Percentiles rank a stretch among this genome's conserved stretches.
Evolutionary conservation across 139 green algal species (phyloP).

Genomic region (Spirogloea muscicola): DNA sequence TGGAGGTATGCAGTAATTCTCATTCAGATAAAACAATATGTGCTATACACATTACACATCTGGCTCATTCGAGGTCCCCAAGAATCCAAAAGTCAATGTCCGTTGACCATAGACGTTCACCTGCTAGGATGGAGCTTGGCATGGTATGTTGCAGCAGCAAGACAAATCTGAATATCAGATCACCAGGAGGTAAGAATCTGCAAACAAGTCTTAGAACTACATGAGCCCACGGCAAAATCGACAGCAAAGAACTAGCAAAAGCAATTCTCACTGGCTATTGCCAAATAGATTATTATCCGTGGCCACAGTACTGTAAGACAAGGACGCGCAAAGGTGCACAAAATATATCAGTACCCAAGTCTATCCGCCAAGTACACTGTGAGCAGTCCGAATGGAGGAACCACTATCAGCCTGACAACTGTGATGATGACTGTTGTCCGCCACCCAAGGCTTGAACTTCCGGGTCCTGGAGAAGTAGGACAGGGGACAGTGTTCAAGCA

Average conservation of each 20-base stretch:
- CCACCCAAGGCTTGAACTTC: not conserved
- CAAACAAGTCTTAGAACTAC: no score
- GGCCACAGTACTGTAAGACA: no score
- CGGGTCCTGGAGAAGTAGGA: no score
- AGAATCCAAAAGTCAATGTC: no score
- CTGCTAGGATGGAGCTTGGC: slow-evolving; percentile 8
- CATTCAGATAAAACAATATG: no score
- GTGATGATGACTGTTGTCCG: not conserved
- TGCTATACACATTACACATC: no score
- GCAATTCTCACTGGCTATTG: not conserved
- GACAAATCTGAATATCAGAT: slow-evolving; percentile 4
- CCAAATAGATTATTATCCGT: not conserved
- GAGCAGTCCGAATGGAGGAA: not conserved
- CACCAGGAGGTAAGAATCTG: not conserved
- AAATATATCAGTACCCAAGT: not conserved
- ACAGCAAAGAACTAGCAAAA: no score
- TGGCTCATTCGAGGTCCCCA: no score
- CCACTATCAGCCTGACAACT: not conserved
- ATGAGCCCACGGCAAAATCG: no score
- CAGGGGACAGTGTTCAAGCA: no score
- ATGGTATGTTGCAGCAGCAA: slow-evolving; percentile 16
- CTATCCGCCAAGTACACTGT: not conserved
- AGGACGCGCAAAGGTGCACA: not conserved
- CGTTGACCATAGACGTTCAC: no score
- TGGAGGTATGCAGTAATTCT: no score